Base-by-base conservation (phyloP, 257 asterid species). In the Vinca minor region DNA sequence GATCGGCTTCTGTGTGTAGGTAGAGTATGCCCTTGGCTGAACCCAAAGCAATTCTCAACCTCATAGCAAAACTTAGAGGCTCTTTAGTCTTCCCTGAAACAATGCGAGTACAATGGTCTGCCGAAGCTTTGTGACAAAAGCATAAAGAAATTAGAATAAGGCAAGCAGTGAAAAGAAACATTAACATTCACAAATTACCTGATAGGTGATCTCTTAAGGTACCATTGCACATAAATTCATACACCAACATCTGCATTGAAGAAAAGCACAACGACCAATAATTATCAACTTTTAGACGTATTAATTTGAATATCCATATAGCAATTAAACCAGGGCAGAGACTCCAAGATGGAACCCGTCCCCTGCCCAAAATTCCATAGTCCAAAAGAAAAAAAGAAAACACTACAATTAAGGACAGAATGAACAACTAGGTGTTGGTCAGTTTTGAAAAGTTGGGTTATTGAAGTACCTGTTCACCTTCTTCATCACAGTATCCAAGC, bases 1-100 rank as follows among this genome's bases (percentile, higher is more conserved):
- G 99, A 79, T 89, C 81, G 58, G 99, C 99, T 79, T 93, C 99
- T 0, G 90, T 79, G 45, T 93, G 99, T 69, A 93, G 88, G 85
- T 93, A 93, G 52, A 93, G 95, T 52, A 93, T 84, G 77, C 96
- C 99, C 77, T 80, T 86, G 17, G 97, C 88, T 11, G 99, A 83
- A 61, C 85, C 94, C 72, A 87, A 29, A 8, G 96, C 97, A 29
- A 90, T 48, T 69, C 78, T 84, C 74, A 89, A 69, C 75, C 99
- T 83, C 86, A 70, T 80, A 5, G 91, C 84, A 73, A 93, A 89
- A 26, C 54, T 71, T 70, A 79, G 66, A 11, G 90, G 82, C 76
- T 69, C 73, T 77, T 84, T 86, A 35, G 72, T 68, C 78, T 79
- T 87, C 35, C 88, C 97, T 89, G 90, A 63, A 61, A 65, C 5